A percentile compares a stretch with the other conserved stretches of the same genome.
Evolutionary conservation across 768 basidiomycete genomes (phyloP).

Genomic region (Leucosporidium creatinivorum): DNA sequence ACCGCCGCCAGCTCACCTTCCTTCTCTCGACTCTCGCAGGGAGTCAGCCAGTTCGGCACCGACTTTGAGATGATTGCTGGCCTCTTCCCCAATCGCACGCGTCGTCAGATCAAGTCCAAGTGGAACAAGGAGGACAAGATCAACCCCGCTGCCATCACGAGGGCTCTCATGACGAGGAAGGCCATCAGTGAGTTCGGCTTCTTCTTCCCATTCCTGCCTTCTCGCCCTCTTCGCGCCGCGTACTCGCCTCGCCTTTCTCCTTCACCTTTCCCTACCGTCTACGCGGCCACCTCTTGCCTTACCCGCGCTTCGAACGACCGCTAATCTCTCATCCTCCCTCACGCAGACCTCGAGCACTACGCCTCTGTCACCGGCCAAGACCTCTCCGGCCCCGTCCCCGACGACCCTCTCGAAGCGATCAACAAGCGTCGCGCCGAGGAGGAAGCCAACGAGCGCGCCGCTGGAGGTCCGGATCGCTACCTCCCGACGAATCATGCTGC

Average conservation of each 20-base stretch:
- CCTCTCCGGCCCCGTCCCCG: constrained; percentile 28
- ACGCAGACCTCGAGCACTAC: constrained; percentile 26
- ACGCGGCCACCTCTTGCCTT: no score
- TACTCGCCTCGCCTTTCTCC: not conserved
- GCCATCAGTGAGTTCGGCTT: constrained; percentile 12
- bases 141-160: constrained; percentile 66
- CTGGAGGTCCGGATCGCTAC: not conserved
- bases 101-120: constrained; percentile 86
- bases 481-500: not conserved
- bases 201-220: not conserved
- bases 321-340: not conserved
- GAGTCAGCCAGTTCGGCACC: constrained; percentile 80
- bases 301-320: not conserved
- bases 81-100: constrained; percentile 72
- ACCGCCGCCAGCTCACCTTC: not conserved
- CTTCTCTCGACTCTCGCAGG: constrained; percentile 51
- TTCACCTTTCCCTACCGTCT: fast-evolving
- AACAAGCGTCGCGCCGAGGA: constrained; percentile 21
- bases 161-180: constrained; percentile 50
- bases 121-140: constrained; percentile 83
- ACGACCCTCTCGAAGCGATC: constrained; percentile 32
- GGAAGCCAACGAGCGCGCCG: constrained; percentile 5
- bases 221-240: no score
- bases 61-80: constrained; percentile 88
- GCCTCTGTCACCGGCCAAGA: constrained; percentile 24